These are phyloP conservation scores for Silene latifolia DNA, from an alignment of 148 eudicot genomes.

Conservation along the genomic window DNA sequence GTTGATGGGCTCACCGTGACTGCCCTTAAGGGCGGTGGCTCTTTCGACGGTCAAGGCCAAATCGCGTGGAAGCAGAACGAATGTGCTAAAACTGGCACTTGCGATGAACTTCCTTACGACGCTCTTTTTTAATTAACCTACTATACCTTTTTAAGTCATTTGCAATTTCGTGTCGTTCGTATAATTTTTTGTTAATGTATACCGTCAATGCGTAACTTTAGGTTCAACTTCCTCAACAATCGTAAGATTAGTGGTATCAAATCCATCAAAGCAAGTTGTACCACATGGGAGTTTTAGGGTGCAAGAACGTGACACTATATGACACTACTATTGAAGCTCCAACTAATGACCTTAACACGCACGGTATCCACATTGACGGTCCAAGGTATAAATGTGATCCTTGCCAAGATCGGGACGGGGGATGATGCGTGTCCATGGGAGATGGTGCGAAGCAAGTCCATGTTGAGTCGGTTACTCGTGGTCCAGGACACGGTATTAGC, in stretches of 20 bases:
- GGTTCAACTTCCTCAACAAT: slow-evolving; percentile 45
- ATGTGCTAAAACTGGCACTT: slow-evolving; percentile 27
- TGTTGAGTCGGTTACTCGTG: slow-evolving; percentile 45
- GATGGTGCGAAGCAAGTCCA: slow-evolving; percentile 40
- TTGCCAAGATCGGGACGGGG: slow-evolving; percentile 42
- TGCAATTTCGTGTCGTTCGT: background rate
- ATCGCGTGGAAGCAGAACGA: slow-evolving; percentile 45
- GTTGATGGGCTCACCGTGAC: slow-evolving; percentile 33
- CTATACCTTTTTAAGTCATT: background rate
- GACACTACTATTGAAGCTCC: slow-evolving; percentile 38
- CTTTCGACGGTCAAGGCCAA: slow-evolving; percentile 62
- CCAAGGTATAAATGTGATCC: slow-evolving; percentile 27
- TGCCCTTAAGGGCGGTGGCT: slow-evolving; percentile 31
- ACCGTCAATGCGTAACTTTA: slow-evolving; percentile 36
- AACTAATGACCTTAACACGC: slow-evolving; percentile 46
- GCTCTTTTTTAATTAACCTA: background rate
- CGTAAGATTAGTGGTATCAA: slow-evolving; percentile 34
- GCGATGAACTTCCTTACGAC: slow-evolving; percentile 42
- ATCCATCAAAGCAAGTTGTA: slow-evolving; percentile 54
- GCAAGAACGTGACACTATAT: slow-evolving; percentile 34
- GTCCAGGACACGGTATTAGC: slow-evolving; percentile 73
- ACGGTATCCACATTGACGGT: slow-evolving; percentile 64
- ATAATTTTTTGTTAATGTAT: background rate
- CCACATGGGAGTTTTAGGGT: slow-evolving; percentile 42
- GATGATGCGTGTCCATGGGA: slow-evolving; percentile 70